phyloP scores from a whole-genome alignment of 148 eudicot genomes.

The Rhododendron simsii region DNA sequence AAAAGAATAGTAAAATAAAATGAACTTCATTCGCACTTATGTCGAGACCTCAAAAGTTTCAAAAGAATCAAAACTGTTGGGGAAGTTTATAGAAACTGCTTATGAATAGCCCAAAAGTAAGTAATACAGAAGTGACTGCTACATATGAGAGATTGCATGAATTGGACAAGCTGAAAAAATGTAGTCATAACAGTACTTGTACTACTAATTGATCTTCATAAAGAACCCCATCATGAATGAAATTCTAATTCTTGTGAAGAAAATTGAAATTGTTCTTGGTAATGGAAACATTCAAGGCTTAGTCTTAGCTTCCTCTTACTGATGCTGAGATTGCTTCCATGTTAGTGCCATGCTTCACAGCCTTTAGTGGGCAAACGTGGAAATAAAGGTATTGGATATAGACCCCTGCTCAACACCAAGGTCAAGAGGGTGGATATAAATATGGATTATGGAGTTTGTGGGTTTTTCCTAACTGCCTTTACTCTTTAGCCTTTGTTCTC shows the following conservation, averaged over 20 bases:
- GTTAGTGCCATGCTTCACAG: neutral
- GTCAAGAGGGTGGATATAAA: neutral
- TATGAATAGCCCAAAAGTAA: neutral
- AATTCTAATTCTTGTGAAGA: neutral
- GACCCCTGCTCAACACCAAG: neutral
- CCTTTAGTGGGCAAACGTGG: neutral
- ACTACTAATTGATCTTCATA: neutral
- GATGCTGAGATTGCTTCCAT: neutral
- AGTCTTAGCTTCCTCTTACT: neutral
- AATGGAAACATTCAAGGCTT: neutral
- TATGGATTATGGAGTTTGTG: neutral
- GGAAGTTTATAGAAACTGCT: neutral
- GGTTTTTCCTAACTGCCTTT: neutral
- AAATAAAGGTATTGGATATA: neutral
- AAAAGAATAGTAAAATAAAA: neutral
- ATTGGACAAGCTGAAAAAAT: neutral
- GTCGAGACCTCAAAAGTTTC: neutral
- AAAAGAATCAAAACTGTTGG: neutral
- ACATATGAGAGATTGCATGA: neutral
- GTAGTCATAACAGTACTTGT: neutral
- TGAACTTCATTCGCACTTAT: neutral
- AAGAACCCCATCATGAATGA: neutral
- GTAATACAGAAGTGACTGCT: neutral
- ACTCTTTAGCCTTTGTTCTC: neutral
- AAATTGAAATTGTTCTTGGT: neutral